These are phyloP conservation scores for Hygrocybe coccinea DNA, from an alignment of 768 basidiomycete species.

Conservation along the genomic window DNA sequence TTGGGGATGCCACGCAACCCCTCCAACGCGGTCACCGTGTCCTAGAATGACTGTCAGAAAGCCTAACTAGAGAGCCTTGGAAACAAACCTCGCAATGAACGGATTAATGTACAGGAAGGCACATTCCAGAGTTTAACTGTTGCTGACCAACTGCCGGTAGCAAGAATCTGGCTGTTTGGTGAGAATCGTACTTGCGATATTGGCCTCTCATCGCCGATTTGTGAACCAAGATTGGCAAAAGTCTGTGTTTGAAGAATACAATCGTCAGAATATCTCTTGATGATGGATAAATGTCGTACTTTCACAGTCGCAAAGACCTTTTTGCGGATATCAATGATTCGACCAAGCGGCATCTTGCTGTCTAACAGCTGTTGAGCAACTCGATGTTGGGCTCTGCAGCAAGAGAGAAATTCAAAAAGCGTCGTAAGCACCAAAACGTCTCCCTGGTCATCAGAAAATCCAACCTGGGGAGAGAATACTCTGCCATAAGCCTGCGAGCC, in stretches of 20 bases:
- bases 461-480: slow-evolving; percentile 94
- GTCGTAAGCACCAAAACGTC: slow-evolving; percentile 74
- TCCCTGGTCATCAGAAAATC: slow-evolving; percentile 51
- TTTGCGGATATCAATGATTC: slow-evolving; percentile 90
- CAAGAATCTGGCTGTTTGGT: slow-evolving; percentile 81
- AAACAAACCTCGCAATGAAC: slow-evolving; percentile 62
- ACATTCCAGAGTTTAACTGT: slow-evolving; percentile 94
- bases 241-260: slow-evolving; percentile 43
- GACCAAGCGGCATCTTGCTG: slow-evolving; percentile 77
- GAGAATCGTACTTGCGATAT: slow-evolving; percentile 92
- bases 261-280: neutral
- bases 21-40: slow-evolving; percentile 87
- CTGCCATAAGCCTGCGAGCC: slow-evolving; percentile 80
- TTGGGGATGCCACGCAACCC: slow-evolving; percentile 95
- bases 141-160: slow-evolving; percentile 96
- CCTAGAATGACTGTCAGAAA: slow-evolving; percentile 40
- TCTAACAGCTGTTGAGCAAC: slow-evolving; percentile 90
- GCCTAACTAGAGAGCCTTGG: neutral
- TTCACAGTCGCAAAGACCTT: slow-evolving; percentile 86
- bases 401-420: slow-evolving; percentile 36
- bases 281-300: slow-evolving; percentile 39
- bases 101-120: slow-evolving; percentile 78
- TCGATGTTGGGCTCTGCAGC: slow-evolving; percentile 89
- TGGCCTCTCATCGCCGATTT: slow-evolving; percentile 95
- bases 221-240: slow-evolving; percentile 90